Evolutionary conservation across 371 early-diverging fungal species (phyloP).

Genomic region (Lichtheimia corymbifera): DNA sequence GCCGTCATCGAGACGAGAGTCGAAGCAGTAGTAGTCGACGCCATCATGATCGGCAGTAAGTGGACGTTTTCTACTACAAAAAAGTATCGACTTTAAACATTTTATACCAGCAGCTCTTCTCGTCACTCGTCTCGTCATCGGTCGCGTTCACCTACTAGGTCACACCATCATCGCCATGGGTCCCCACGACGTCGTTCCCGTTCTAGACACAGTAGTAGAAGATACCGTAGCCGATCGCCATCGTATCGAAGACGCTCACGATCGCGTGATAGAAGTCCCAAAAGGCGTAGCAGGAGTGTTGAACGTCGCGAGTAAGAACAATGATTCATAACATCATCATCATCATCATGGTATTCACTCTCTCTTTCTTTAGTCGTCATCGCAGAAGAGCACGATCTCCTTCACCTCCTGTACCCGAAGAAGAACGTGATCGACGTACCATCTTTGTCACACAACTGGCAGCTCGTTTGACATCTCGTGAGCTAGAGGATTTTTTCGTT

Average conservation of each 20-base stretch:
- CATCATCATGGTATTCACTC: not conserved
- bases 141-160: constrained; percentile 38
- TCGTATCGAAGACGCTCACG: constrained; percentile 33
- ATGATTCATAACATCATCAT: constrained; percentile 16
- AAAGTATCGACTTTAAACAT: not conserved
- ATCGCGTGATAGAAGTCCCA: constrained; percentile 44
- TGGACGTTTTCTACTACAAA: not conserved
- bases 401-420: constrained; percentile 71
- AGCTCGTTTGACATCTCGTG: constrained; percentile 73
- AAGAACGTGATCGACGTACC: constrained; percentile 87
- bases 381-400: constrained; percentile 56
- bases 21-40: constrained; percentile 8
- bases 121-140: constrained; percentile 46
- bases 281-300: constrained; percentile 36
- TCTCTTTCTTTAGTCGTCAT: not conserved
- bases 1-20: constrained; percentile 10
- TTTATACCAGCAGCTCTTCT: constrained; percentile 29
- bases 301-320: constrained; percentile 32
- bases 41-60: not conserved
- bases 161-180: too few relatives aligned
- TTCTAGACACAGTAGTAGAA: constrained; percentile 47
- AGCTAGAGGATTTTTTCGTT: constrained; percentile 88
- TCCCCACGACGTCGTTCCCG: constrained; percentile 37
- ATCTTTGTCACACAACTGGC: constrained; percentile 95
- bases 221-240: constrained; percentile 37